A percentile compares a stretch with the other conserved stretches of the same genome.
Evolutionary conservation across 805 yeast genomes (phyloP).

Genomic region (Candida stauntonica): DNA sequence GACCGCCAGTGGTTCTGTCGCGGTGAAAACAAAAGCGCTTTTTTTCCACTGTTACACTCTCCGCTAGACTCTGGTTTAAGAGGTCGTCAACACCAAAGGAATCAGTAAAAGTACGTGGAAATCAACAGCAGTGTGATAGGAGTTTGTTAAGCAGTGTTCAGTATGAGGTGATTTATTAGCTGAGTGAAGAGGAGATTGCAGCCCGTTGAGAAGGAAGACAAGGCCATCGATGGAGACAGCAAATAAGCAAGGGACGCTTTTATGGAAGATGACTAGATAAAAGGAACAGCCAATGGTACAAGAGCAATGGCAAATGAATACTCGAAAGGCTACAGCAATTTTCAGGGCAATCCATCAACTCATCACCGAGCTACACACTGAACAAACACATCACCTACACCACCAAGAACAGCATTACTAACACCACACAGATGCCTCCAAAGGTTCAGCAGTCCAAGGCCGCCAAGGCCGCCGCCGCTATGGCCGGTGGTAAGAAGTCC

Average conservation of each 20-base stretch:
- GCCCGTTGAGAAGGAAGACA: too few species aligned
- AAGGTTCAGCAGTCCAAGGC: conserved; percentile 98
- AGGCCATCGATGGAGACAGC: too few species aligned
- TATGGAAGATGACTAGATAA: too few species aligned
- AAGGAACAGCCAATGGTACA: too few species aligned
- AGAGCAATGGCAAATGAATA: too few species aligned
- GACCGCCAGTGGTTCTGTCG: too few species aligned
- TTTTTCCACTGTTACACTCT: conserved; percentile 3
- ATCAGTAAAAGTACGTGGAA: conserved; percentile 19
- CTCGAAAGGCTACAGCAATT: too few species aligned
- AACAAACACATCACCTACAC: neutral
- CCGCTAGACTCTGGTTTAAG: neutral
- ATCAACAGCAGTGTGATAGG: neutral
- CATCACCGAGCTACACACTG: neutral
- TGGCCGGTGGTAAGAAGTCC: conserved; percentile 99
- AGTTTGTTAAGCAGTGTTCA: too few species aligned
- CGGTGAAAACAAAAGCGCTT: conserved; percentile 4
- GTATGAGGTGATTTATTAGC: too few species aligned
- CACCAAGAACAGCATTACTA: conserved; percentile 15
- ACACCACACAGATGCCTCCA: conserved; percentile 80
- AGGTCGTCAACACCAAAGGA: conserved; percentile 10
- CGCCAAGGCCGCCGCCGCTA: conserved; percentile 99
- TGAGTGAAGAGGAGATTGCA: too few species aligned
- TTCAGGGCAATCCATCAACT: neutral
- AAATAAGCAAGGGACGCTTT: too few species aligned